These are phyloP conservation scores for Coemansia asiatica DNA, from an alignment of 192 early-diverging fungal genomes.

Conservation along the genomic window DNA sequence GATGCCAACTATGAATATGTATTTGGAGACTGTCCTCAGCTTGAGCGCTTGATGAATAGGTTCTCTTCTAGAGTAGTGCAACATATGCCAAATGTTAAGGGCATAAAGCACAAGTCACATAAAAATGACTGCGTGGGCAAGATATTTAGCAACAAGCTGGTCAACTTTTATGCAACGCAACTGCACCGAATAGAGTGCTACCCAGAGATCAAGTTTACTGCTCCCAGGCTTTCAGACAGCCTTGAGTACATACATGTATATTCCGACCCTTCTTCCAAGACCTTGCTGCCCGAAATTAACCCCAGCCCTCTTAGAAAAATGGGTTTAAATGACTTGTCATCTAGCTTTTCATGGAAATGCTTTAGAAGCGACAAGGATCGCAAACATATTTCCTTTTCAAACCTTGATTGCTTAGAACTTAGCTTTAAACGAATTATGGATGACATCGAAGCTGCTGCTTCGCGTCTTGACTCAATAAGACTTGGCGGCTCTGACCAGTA, in stretches of 20 bases:
- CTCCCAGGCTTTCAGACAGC: background rate
- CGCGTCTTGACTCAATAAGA: background rate
- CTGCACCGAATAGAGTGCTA: background rate
- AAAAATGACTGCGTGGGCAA: background rate
- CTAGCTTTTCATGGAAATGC: conserved; percentile 5
- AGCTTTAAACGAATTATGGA: background rate
- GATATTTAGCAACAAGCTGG: conserved; percentile 3
- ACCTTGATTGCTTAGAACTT: background rate
- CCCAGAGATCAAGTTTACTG: background rate
- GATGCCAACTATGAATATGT: conserved; percentile 5
- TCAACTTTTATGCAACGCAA: background rate
- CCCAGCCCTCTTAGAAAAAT: background rate
- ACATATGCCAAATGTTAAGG: background rate
- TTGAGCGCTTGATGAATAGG: background rate
- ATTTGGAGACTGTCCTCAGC: background rate
- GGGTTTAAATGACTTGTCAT: background rate
- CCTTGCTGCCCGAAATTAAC: background rate
- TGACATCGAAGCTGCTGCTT: conserved; percentile 1
- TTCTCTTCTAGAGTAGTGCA: background rate
- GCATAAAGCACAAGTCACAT: conserved; percentile 3
- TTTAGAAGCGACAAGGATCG: background rate
- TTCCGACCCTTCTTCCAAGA: background rate
- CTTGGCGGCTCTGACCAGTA: background rate
- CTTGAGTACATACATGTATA: background rate
- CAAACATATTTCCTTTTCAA: background rate